A percentile compares a stretch with the other conserved stretches of the same genome.
phyloP scores from a whole-genome alignment of 176 grass and related monocot species.

The Melocanna baccifera region DNA sequence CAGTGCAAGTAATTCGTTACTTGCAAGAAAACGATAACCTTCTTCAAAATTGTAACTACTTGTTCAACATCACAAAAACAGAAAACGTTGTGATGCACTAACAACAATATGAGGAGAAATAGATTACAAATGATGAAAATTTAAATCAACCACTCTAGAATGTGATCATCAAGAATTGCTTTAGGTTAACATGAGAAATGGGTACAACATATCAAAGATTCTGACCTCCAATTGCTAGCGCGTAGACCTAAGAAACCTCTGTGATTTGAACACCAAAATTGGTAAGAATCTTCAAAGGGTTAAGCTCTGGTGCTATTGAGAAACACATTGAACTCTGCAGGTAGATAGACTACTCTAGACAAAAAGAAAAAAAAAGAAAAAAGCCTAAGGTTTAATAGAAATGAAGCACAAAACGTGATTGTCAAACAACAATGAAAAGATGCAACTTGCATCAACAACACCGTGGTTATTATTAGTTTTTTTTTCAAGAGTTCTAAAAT shows the following conservation, averaged over 20 bases:
- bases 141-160: not conserved
- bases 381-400: not conserved
- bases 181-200: not conserved
- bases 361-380: not conserved
- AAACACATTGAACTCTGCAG: not conserved
- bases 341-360: not conserved
- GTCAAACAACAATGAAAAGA: not conserved
- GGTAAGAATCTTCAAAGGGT: not conserved
- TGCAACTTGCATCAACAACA: not conserved
- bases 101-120: not conserved
- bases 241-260: not conserved
- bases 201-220: not conserved
- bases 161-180: not conserved
- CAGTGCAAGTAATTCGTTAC: conserved; percentile 16
- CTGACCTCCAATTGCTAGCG: no score
- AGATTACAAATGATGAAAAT: not conserved
- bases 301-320: not conserved
- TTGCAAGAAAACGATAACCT: not conserved
- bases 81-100: not conserved
- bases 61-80: not conserved
- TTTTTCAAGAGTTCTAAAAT: not conserved
- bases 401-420: not conserved
- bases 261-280: not conserved
- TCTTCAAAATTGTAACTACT: not conserved
- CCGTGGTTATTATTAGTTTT: not conserved